Evolutionary conservation across 2,329 filamentous ascomycete species (phyloP), one percentile per base, ranked within the genome.

Genomic region (Exophiala phaeomuriformis): DNA sequence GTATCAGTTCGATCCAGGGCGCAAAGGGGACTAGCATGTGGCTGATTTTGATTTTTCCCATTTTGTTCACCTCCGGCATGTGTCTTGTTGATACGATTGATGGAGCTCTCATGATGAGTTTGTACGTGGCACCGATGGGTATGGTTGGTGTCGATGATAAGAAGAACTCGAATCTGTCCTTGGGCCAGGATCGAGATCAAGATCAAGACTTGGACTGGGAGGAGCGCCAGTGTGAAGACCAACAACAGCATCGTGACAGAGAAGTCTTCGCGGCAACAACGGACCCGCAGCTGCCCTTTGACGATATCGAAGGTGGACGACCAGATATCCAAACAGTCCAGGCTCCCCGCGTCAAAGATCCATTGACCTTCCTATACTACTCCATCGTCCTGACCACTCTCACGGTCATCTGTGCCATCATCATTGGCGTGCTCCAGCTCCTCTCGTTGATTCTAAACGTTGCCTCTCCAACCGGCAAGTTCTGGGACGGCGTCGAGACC

Each of bases 41-140:
- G 93, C 74, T 96, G 9, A 97, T 97, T 56, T 69, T 97, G 32
- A 85, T 98, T 48, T 95, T 96, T 54, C 93, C 93, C 0, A 69
- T 91, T 1, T 73, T 97, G 0, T 97, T 97, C 65, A 96, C 91
- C 85, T 88, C 86, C 0, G 93, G 89, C 54, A 97, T 98, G 93
- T 96, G 90, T 68, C 77, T 97, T 27, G 75, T 97, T 4, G 93
- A 97, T 69, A 96, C 90, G 0, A 86, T 84, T 0, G 93, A 97
- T 64, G 91, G 91, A 28, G 91, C 91, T 1, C 77, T 96, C 19
- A 97, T 97, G 90, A 90, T 95, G 81, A 84, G 86, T 0, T 76
- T 97, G 1, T 97, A 98, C 70, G 90, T 90, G 33, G 72, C 74
- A 53, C 72, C 72, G 1, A 69, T 71, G 19, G 45, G 47, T 5